phyloP scores from a whole-genome alignment of 495 filamentous ascomycete genomes.

The Ramalina intermedia region DNA sequence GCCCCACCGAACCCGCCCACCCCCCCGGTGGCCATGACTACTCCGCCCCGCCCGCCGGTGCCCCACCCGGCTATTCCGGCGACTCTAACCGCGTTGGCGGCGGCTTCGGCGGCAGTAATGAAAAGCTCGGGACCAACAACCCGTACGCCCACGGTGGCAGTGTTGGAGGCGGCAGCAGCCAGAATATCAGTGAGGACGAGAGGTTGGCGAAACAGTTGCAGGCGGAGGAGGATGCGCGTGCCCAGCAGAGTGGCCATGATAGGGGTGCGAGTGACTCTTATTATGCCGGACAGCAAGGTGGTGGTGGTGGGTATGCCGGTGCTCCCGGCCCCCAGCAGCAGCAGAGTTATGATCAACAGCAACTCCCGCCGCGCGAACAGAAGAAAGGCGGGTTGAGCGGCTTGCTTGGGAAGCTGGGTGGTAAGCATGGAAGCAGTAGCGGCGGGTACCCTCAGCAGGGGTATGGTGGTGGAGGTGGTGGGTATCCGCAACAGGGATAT shows the following conservation, averaged over 20 bases:
- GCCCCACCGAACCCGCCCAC: constrained; percentile 48
- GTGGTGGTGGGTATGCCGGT: constrained; percentile 9
- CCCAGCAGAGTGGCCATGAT: constrained; percentile 8
- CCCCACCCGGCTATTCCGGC: constrained; percentile 52
- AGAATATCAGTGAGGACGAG: constrained; percentile 52
- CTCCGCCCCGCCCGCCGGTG: constrained; percentile 36
- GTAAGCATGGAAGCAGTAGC: constrained; percentile 23
- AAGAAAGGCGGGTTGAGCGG: constrained; percentile 25
- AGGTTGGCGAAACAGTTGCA: constrained; percentile 62
- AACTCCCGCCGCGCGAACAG: constrained; percentile 19
- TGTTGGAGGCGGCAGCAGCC: constrained; percentile 4
- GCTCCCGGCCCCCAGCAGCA: constrained; percentile 13
- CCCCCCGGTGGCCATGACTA: constrained; percentile 26
- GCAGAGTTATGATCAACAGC: constrained; percentile 11
- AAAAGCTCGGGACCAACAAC: constrained; percentile 31
- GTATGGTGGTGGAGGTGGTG: constrained; percentile 9
- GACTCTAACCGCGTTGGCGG: constrained; percentile 24
- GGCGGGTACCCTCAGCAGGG: constrained; percentile 15
- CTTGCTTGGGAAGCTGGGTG: constrained; percentile 38
- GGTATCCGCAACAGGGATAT: background rate
- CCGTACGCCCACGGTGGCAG: constrained; percentile 8
- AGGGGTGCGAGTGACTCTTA: constrained; percentile 13
- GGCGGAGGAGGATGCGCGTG: constrained; percentile 63
- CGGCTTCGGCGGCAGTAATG: constrained; percentile 45
- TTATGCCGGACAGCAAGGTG: constrained; percentile 12